Conservation (phyloP, 2,329 filamentous ascomycete genomes). For the Elsinoe batatas region DNA sequence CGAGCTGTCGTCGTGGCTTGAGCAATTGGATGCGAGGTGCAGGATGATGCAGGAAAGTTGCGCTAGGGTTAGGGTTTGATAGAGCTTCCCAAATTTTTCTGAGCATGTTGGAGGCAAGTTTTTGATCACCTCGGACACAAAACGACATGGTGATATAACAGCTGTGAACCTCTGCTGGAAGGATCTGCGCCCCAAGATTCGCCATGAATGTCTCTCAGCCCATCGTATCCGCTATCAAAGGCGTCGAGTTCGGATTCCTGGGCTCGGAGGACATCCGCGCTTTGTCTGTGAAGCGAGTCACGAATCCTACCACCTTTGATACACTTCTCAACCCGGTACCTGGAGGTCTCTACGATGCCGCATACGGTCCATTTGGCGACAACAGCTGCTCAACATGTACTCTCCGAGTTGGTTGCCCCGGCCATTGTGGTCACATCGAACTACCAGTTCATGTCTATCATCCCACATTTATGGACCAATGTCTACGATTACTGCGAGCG, state of each 20-base stretch:
- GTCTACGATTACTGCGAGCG: constrained; percentile 71
- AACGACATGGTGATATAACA: not conserved
- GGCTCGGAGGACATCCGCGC: constrained; percentile 71
- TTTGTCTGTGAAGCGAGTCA: constrained; percentile 87
- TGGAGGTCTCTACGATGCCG: constrained; percentile 85
- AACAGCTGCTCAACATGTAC: constrained; percentile 91
- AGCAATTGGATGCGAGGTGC: not conserved
- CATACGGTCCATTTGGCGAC: constrained; percentile 82
- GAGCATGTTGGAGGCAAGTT: not conserved
- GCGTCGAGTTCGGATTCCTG: constrained; percentile 84
- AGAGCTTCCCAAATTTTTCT: not conserved
- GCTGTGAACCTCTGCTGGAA: constrained; percentile 16
- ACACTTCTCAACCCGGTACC: constrained; percentile 79
- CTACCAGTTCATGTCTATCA: constrained; percentile 90
- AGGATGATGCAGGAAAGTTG: not conserved
- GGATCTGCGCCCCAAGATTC: not conserved
- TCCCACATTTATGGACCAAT: constrained; percentile 91
- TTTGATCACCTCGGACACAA: not conserved
- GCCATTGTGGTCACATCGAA: constrained; percentile 91
- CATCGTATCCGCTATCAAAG: constrained; percentile 69
- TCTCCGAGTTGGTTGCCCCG: constrained; percentile 73
- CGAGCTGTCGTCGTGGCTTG: not conserved
- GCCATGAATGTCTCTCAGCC: constrained; percentile 52
- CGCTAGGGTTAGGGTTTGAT: not conserved
- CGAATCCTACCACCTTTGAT: constrained; percentile 91